Evolutionary conservation across 2,329 filamentous ascomycete species (phyloP).

Genomic region (Alternaria ventricosa): DNA sequence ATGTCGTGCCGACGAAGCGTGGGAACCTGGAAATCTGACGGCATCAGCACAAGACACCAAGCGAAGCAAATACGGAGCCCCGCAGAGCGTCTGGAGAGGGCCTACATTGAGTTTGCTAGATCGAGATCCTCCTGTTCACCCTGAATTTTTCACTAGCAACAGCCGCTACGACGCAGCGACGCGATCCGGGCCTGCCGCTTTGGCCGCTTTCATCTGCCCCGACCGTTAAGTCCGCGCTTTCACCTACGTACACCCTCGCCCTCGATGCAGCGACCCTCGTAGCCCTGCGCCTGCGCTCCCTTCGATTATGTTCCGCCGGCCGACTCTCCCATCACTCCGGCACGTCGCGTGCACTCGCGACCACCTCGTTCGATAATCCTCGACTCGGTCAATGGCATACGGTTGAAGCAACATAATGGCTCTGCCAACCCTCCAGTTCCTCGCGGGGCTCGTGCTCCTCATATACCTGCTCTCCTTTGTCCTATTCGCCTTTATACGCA

Average conservation of each 20-base stretch:
- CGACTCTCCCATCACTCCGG: slow-evolving; percentile 20
- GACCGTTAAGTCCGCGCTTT: slow-evolving; percentile 11
- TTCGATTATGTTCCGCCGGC: slow-evolving; percentile 42
- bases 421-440: slow-evolving; percentile 66
- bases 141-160: background rate
- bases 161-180: slow-evolving; percentile 5
- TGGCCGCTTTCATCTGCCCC: slow-evolving; percentile 20
- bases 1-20: slow-evolving; percentile 14
- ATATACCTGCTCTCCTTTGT: slow-evolving; percentile 92
- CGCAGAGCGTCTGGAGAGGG: slow-evolving; percentile 2
- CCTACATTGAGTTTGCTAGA: background rate
- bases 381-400: slow-evolving; percentile 29
- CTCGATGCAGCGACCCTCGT: slow-evolving; percentile 24
- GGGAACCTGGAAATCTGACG: slow-evolving; percentile 25
- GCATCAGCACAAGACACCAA: slow-evolving; percentile 14
- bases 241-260: slow-evolving; percentile 10
- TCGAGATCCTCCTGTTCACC: background rate
- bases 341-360: slow-evolving; percentile 40
- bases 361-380: slow-evolving; percentile 22
- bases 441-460: slow-evolving; percentile 84
- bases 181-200: slow-evolving; percentile 17
- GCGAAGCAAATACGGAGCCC: slow-evolving; percentile 4
- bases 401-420: slow-evolving; percentile 49
- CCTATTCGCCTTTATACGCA: slow-evolving; percentile 88
- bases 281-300: slow-evolving; percentile 20